Base-by-base conservation (phyloP, 106 monocot species). In the Hemerocallis citrina region DNA sequence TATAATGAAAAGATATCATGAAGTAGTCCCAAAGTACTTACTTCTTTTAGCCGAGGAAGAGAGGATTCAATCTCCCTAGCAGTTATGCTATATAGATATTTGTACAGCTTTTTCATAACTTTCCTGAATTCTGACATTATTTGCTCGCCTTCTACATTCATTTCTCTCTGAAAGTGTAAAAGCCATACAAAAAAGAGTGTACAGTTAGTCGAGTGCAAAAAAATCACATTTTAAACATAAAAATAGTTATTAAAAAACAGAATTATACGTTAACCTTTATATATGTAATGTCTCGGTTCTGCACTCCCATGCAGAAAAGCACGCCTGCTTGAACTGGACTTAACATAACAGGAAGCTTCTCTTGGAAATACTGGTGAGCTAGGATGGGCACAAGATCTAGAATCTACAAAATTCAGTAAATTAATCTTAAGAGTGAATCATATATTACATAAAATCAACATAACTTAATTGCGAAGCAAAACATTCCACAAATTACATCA, bases 231-330 rank as follows among this genome's bases (percentile, higher is more conserved):
- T n/a, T n/a, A n/a, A n/a, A 6, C 6, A 17, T 47, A 59, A 3
- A 9, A 38, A 23, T 24, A 35, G 3, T 25, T 34, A 16, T 1
- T 61, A 6, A 17, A 34, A 34, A 35, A 13, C 19, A 35, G 14
- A 47, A 65, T 12, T 22, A 32, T 34, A 30, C 62, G 36, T 71
- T 67, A 36, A 86, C 95, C 95, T 86, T 78, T 40, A 87, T 60
- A 58, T 73, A 66, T 45, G 73, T 44, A 30, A 96, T 55, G 41
- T 91, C 87, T 48, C 81, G 67, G 68, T 87, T 76, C 74, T 96
- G 96, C 77, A 96, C 70, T 40, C 91, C 96, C 71, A 88, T 87
- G 70, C 91, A 96, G 49, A 91, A 72, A 29, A 96, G 59, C 55
- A 91, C 69, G 23, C 84, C 72, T 43, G 84, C 84, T 79, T 91